These are phyloP conservation scores for Glycine tomentella DNA, from an alignment of 306 rosid species.

Conservation along the genomic window DNA sequence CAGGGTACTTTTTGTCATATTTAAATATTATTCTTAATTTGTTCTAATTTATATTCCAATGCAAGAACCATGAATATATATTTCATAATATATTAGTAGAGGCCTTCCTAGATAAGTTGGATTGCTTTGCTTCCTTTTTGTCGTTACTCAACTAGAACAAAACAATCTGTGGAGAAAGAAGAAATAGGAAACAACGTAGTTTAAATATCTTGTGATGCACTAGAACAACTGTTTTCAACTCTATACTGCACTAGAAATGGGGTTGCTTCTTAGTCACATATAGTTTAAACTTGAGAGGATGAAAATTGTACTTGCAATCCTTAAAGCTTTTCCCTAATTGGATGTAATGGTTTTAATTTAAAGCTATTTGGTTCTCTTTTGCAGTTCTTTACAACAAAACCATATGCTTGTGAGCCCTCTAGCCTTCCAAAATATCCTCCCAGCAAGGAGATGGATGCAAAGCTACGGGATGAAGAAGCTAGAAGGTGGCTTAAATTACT, in stretches of 20 bases:
- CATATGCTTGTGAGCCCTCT: constrained; percentile 97
- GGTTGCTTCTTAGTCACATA: too few relatives aligned
- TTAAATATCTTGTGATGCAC: too few relatives aligned
- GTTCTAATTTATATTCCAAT: neutral
- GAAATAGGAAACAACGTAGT: too few relatives aligned
- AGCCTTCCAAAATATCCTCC: constrained; percentile 99
- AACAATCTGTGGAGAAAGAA: neutral
- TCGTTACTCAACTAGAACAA: neutral
- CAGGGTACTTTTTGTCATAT: constrained; percentile 13
- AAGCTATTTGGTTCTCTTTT: constrained; percentile 50
- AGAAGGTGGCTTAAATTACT: constrained; percentile 73
- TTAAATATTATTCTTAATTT: constrained; percentile 1
- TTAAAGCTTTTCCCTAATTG: neutral
- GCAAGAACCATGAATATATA: neutral
- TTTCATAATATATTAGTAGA: neutral
- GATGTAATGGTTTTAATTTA: constrained; percentile 17
- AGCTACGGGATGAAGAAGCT: constrained; percentile 95
- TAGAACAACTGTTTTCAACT: too few relatives aligned
- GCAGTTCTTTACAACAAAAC: constrained; percentile 92
- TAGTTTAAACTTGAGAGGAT: constrained; percentile 24
- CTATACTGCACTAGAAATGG: too few relatives aligned
- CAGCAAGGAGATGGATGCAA: constrained; percentile 99
- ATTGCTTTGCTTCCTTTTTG: neutral
- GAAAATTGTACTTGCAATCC: constrained; percentile 30
- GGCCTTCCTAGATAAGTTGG: neutral